phyloP scores from a whole-genome alignment of 805 yeast species.

The Lachancea fermentati region DNA sequence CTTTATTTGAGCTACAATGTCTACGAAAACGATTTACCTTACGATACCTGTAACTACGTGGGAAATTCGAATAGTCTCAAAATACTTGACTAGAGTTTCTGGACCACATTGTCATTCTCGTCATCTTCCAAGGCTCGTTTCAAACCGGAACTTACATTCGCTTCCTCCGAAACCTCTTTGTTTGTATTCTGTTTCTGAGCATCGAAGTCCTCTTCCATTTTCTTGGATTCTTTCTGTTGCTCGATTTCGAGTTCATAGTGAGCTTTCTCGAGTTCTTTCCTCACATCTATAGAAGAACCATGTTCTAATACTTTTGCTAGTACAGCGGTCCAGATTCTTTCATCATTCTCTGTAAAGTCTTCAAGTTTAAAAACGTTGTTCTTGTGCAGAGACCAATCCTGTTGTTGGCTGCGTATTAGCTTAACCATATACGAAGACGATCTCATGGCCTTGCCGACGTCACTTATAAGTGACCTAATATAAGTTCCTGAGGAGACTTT shows the following conservation, averaged over 20 bases:
- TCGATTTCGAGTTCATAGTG: conserved; percentile 18
- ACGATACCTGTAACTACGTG: conserved; percentile 39
- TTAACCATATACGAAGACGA: conserved; percentile 86
- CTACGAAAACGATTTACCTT: conserved; percentile 14
- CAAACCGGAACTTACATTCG: conserved; percentile 1
- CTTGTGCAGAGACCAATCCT: conserved; percentile 73
- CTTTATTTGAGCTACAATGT: conserved; percentile 30
- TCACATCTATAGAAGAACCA: conserved; percentile 39
- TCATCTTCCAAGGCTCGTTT: conserved; percentile 7
- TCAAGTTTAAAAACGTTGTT: conserved; percentile 60
- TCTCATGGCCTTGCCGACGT: conserved; percentile 74
- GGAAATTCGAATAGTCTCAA: conserved; percentile 26
- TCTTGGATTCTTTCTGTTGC: conserved; percentile 4
- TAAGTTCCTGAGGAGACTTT: conserved; percentile 93
- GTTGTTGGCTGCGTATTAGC: conserved; percentile 67
- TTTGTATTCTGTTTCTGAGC: background rate
- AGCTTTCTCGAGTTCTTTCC: conserved; percentile 34
- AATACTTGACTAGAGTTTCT: background rate
- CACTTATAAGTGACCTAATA: conserved; percentile 84
- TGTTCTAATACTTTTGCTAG: conserved; percentile 47
- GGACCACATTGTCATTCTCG: background rate
- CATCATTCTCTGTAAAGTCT: conserved; percentile 58
- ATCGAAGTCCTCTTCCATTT: conserved; percentile 4
- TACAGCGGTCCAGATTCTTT: conserved; percentile 65
- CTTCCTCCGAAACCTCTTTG: conserved; percentile 1